Base-by-base conservation (phyloP, 768 basidiomycete genomes). In the Tylopilus sp. region DNA sequence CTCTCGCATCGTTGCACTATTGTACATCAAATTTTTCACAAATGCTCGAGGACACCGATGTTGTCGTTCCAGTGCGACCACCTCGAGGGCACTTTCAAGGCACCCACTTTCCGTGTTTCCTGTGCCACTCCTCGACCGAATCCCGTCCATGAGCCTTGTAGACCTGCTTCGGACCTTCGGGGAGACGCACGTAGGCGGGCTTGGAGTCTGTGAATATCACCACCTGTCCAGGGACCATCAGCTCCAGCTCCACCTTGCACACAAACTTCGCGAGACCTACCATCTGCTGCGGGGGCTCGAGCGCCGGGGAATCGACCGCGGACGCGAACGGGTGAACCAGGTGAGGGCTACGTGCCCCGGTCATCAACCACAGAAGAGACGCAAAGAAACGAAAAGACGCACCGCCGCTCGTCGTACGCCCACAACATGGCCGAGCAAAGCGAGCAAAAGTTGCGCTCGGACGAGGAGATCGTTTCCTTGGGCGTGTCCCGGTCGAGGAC, bases 371-470 rank as follows among this genome's bases (percentile, higher is more conserved):
- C n/a, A n/a, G n/a, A n/a, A n/a, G n/a, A n/a, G n/a, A n/a, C n/a
- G n/a, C n/a, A n/a, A n/a, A n/a, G n/a, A n/a, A n/a, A n/a, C n/a
- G n/a, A n/a, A n/a, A 2, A 4, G n/a, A 13, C 75, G 33, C 44
- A 85, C 85, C 83, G 85, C 2, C 57, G 54, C 45, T 72, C 61
- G 48, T 85, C 82, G 52, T 80, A 86, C 25, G 83, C 59, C 85
- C 85, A 87, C 10, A 86, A 68, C 85, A 86, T 86, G 38, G 76
- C 65, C 1, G 83, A 81, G 61, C 85, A 87, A 52, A 76, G 80
- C 26, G 74, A 75, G 60, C 85, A 86, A 61, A 87, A 87, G 56
- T 78, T 78, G 30, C 85, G 72, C 57, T 86, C 80, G 12, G 85
- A 85, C 1, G 73, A 67, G 0, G 78, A 79, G 19, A 75, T 70